Conservation (phyloP, 2,329 filamentous ascomycete genomes). For the Claviceps sorghi region DNA sequence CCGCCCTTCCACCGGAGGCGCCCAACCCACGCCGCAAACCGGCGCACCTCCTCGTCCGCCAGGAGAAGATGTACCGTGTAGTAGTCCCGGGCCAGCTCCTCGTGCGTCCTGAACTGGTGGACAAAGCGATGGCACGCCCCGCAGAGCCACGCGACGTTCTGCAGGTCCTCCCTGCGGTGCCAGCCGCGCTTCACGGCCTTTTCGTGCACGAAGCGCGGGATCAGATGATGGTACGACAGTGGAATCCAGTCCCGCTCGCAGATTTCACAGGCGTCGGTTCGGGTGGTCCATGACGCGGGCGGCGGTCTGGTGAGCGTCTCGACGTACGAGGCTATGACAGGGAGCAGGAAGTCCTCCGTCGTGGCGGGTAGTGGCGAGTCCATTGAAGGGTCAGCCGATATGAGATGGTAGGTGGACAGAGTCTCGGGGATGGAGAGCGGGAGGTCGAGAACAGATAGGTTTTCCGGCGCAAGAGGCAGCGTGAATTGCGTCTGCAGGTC, state of each 20-base stretch:
- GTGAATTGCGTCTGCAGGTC: conserved; percentile 40
- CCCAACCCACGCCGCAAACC: conserved; percentile 59
- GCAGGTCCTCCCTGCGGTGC: conserved; percentile 60
- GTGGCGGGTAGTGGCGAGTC: conserved; percentile 21
- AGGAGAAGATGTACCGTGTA: conserved; percentile 60
- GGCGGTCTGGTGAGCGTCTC: conserved; percentile 42
- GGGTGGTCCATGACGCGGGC: conserved; percentile 45
- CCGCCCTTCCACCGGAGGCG: conserved; percentile 58
- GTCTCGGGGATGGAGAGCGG: conserved; percentile 47
- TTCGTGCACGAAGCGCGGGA: conserved; percentile 62
- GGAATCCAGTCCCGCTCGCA: conserved; percentile 61
- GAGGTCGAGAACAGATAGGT: conserved; percentile 39
- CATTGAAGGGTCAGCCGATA: conserved; percentile 25
- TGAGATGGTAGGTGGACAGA: conserved; percentile 50
- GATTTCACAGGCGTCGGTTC: conserved; percentile 52
- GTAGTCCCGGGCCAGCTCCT: conserved; percentile 59
- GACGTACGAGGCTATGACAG: conserved; percentile 50
- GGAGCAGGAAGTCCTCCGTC: conserved; percentile 43
- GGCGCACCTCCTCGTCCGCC: conserved; percentile 54
- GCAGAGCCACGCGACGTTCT: conserved; percentile 77
- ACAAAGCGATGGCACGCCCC: conserved; percentile 73
- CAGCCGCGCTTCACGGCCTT: conserved; percentile 65
- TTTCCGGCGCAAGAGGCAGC: conserved; percentile 38
- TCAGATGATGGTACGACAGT: conserved; percentile 72
- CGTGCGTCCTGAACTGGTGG: conserved; percentile 59